Percentiles rank a stretch among this genome's conserved stretches.
phyloP scores from a whole-genome alignment of 176 grass and related monocot species.

The Zea luxurians region DNA sequence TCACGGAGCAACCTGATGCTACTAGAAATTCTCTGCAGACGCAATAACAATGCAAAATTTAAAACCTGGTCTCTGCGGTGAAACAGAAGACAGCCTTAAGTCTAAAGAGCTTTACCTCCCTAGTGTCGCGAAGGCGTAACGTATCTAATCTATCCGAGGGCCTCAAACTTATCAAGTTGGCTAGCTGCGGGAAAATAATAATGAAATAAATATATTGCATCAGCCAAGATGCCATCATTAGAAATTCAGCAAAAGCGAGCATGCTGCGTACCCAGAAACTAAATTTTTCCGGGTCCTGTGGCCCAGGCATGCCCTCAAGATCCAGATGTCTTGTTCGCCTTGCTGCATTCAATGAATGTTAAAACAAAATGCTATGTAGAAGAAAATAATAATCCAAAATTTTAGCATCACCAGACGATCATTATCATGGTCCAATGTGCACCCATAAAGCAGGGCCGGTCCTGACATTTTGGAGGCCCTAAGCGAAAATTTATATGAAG shows the following conservation, averaged over 20 bases:
- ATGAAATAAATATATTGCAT: constrained; percentile 3
- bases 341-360: constrained; percentile 51
- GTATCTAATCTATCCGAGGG: constrained; percentile 76
- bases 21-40: constrained; percentile 71
- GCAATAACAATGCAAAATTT: constrained; percentile 21
- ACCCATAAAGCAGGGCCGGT: too few species aligned
- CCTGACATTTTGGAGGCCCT: too few species aligned
- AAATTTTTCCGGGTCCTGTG: constrained; percentile 80
- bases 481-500: too few species aligned
- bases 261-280: constrained; percentile 82
- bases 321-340: constrained; percentile 66
- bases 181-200: constrained; percentile 53
- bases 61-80: constrained; percentile 30
- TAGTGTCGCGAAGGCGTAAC: constrained; percentile 65
- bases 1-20: constrained; percentile 57
- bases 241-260: constrained; percentile 13
- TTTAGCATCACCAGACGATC: neutral
- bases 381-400: constrained; percentile 6
- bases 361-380: constrained; percentile 18
- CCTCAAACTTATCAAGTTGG: constrained; percentile 84
- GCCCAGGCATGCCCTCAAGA: constrained; percentile 77
- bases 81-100: constrained; percentile 1
- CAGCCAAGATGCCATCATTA: constrained; percentile 4
- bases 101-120: constrained; percentile 54
- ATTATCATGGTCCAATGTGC: neutral